Conservation (phyloP, 2,329 filamentous ascomycete genomes). For the Exophiala aquamarina region DNA sequence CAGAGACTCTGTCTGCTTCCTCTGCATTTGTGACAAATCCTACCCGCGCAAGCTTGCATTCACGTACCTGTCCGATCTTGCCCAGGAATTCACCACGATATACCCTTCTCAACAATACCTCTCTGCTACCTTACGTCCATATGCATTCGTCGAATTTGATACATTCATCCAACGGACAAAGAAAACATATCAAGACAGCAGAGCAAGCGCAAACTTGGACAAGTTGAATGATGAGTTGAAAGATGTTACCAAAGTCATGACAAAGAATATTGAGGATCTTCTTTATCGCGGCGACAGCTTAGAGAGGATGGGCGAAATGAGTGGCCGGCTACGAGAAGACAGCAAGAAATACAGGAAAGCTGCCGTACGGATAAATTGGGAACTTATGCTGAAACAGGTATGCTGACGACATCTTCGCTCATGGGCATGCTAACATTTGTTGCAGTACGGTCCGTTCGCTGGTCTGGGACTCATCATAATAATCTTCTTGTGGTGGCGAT, state of each 20-base stretch:
- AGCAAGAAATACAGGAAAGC: conserved; percentile 91
- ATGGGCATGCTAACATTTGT: conserved; percentile 11
- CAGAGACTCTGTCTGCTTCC: conserved; percentile 78
- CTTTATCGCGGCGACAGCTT: conserved; percentile 91
- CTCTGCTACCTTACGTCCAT: conserved; percentile 75
- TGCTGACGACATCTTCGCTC: conserved; percentile 26
- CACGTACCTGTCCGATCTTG: conserved; percentile 92
- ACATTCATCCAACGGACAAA: conserved; percentile 93
- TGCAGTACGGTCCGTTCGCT: conserved; percentile 81
- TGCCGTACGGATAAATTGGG: conserved; percentile 96
- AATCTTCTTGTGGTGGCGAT: conserved; percentile 87
- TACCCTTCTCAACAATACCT: conserved; percentile 75
- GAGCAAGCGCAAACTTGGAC: conserved; percentile 88
- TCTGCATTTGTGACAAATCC: conserved; percentile 88
- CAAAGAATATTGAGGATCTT: conserved; percentile 98
- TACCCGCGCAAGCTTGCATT: conserved; percentile 98
- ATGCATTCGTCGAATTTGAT: conserved; percentile 97
- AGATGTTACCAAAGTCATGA: conserved; percentile 99
- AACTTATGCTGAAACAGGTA: conserved; percentile 85
- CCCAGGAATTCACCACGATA: conserved; percentile 84
- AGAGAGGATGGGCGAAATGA: conserved; percentile 96
- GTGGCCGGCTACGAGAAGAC: conserved; percentile 81
- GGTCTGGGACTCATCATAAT: conserved; percentile 79
- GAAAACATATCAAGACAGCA: conserved; percentile 88
- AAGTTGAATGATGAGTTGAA: conserved; percentile 95